Conservation (phyloP, 495 filamentous ascomycete species). For the Penicillium pancosmium region DNA sequence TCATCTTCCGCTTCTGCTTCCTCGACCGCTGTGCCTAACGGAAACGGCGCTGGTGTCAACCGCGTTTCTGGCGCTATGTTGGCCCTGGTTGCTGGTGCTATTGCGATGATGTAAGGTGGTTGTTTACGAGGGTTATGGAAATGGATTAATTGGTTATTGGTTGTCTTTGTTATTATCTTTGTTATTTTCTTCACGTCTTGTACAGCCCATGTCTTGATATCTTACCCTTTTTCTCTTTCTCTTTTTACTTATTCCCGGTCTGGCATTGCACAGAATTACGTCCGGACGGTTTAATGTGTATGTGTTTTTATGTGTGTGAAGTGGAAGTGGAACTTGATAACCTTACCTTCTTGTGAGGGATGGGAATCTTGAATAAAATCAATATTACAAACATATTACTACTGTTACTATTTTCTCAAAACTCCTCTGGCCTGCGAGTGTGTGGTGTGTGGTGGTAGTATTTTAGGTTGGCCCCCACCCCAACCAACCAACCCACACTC, state of each 20-base stretch:
- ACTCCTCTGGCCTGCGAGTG: too few relatives aligned
- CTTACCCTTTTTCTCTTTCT: background rate
- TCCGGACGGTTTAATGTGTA: background rate
- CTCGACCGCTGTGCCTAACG: conserved; percentile 25
- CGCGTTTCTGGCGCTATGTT: conserved; percentile 44
- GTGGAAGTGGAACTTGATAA: background rate
- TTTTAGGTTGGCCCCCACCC: too few relatives aligned
- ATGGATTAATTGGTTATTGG: background rate
- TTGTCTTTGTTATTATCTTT: conserved; percentile 6
- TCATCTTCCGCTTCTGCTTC: conserved; percentile 16
- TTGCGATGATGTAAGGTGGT: conserved; percentile 35
- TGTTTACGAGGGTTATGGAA: background rate
- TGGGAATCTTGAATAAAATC: too few relatives aligned
- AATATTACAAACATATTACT: too few relatives aligned
- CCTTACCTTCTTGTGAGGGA: too few relatives aligned
- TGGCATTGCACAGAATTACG: background rate
- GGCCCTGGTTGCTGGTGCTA: conserved; percentile 38
- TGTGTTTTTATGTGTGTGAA: background rate
- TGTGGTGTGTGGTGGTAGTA: too few relatives aligned
- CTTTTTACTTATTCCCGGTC: background rate
- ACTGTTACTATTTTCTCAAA: too few relatives aligned
- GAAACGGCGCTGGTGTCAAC: conserved; percentile 37
- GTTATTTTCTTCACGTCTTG: background rate
- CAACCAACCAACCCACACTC: too few relatives aligned
- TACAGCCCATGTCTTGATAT: conserved; percentile 1